Evolutionary conservation across 345 rosid species (phyloP), one percentile per base, ranked within the genome.

Genomic region (Gossypium ekmanianum): DNA sequence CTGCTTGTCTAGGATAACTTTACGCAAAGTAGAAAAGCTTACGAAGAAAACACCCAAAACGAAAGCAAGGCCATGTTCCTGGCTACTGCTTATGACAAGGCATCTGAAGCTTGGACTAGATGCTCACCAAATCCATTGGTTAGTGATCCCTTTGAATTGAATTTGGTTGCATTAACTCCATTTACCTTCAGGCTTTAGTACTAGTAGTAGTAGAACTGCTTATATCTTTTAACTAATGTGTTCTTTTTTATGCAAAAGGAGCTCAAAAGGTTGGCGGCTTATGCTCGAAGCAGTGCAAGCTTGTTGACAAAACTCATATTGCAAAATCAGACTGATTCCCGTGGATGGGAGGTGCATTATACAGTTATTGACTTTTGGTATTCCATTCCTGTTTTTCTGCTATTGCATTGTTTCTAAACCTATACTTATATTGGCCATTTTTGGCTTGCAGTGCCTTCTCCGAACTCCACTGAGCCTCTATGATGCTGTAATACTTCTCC

Each of bases 21-120:
- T 68, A 74, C 83, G 84, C 78, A 67, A 76, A 93, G 84, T 80
- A 88, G 98, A 87, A 89, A 89, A 76, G 82, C 65, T 13, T 76
- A 76, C 29, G 92, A 88, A 73, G 82, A 81, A 65, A 85, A 86
- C 79, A 44, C 48, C 18, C 87, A 86, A 83, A 84, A 82, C 68
- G 72, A 83, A 79, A 83, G 82, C 71, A 83, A 91, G 41, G 87
- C 92, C 58, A 90, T 92, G 98, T 94, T 92, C 85, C 77, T 92
- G 78, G 94, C 95, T 27, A 91, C 97, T 44, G 83, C 95, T 63
- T 92, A 92, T 80, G 98, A 94, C 82, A 91, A 83, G 85, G 88
- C 89, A 85, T 94, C 98, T 44, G 98, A 91, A 75, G 92, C 94
- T 61, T 94, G 98, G 98, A 94, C 98, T 24, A 22, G 83, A 66